These are phyloP conservation scores for Aureobasidium sp. DNA, from an alignment of 2,329 filamentous ascomycete species.

Conservation along the genomic window DNA sequence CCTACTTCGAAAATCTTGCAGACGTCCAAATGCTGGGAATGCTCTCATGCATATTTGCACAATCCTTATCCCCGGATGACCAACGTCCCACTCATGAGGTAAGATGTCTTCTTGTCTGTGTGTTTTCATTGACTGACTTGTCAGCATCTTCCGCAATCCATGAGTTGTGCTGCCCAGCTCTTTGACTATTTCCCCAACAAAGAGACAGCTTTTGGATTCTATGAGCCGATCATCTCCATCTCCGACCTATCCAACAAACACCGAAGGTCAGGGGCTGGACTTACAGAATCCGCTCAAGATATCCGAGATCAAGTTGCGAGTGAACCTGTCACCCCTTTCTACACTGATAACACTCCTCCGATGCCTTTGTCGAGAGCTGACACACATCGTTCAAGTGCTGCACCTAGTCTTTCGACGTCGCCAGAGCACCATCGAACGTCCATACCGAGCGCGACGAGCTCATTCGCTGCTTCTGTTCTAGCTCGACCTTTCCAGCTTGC, in stretches of 20 bases:
- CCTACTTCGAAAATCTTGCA: slow-evolving; percentile 51
- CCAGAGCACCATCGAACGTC: slow-evolving; percentile 29
- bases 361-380: slow-evolving; percentile 30
- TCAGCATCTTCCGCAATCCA: neutral
- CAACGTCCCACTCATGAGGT: neutral
- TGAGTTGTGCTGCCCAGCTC: slow-evolving; percentile 3
- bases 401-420: slow-evolving; percentile 35
- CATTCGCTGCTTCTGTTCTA: slow-evolving; percentile 31
- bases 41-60: slow-evolving; percentile 50
- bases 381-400: slow-evolving; percentile 29
- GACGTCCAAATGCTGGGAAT: slow-evolving; percentile 60
- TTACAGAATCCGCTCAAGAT: slow-evolving; percentile 43
- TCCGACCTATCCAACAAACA: neutral
- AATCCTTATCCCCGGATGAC: slow-evolving; percentile 4
- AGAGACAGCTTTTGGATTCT: slow-evolving; percentile 34
- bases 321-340: slow-evolving; percentile 43
- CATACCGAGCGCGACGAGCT: slow-evolving; percentile 30
- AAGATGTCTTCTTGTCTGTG: too few species aligned
- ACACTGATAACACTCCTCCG: slow-evolving; percentile 45
- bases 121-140: too few species aligned
- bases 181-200: slow-evolving; percentile 1
- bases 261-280: slow-evolving; percentile 31
- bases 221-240: slow-evolving; percentile 28
- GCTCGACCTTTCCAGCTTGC: slow-evolving; percentile 31
- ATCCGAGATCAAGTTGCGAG: slow-evolving; percentile 36